Percentiles rank a stretch among this genome's conserved stretches.
Evolutionary conservation across 129 eudicot species (phyloP).

Genomic region (Lactuca saligna): DNA sequence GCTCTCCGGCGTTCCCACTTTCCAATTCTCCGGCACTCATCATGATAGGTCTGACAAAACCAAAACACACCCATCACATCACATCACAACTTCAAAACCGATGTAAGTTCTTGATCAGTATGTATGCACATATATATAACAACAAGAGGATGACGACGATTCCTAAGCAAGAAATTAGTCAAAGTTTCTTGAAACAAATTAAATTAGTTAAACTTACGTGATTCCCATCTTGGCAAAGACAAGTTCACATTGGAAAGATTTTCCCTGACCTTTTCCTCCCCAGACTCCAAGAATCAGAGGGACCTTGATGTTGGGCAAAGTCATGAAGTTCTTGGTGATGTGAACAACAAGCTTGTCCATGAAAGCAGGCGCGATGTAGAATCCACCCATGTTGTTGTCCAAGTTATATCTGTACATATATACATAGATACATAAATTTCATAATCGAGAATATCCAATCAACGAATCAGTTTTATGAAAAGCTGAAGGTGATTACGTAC

Average conservation of each 20-base stretch:
- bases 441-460: neutral
- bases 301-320: conserved; percentile 95
- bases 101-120: too few relatives aligned
- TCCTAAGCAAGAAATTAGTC: neutral
- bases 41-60: conserved; percentile 75
- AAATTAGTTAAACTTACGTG: conserved; percentile 45
- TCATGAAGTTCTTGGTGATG: conserved; percentile 96
- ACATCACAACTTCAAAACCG: too few relatives aligned
- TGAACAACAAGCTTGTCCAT: conserved; percentile 99
- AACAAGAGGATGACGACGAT: neutral
- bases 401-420: conserved; percentile 51
- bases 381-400: conserved; percentile 82
- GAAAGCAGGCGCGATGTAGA: conserved; percentile 98
- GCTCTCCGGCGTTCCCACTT: conserved; percentile 98
- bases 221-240: conserved; percentile 99
- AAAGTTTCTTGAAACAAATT: neutral
- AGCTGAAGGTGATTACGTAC: conserved; percentile 30
- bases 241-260: conserved; percentile 98
- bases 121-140: too few relatives aligned
- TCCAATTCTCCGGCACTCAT: conserved; percentile 99
- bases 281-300: conserved; percentile 95
- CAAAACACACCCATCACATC: conserved; percentile 5
- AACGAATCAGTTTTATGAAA: too few relatives aligned
- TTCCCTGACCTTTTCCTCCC: conserved; percentile 99
- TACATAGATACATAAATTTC: neutral